These are phyloP conservation scores for Alternaria sp. DNA, from an alignment of 2,329 filamentous ascomycete genomes.

Conservation along the genomic window DNA sequence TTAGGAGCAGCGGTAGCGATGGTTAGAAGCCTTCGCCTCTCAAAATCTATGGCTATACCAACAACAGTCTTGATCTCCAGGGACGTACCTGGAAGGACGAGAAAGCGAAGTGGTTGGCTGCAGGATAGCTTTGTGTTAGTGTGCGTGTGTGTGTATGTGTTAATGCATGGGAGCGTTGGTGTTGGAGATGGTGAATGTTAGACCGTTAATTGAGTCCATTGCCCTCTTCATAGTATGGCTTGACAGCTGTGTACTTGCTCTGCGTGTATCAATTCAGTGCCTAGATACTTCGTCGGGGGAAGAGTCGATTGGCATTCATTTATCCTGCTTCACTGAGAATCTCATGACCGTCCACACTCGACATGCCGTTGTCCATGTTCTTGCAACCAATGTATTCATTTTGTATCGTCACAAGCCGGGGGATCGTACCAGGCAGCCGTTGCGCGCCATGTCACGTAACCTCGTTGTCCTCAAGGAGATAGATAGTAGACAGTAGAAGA, in stretches of 20 bases:
- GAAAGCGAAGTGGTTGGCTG: neutral
- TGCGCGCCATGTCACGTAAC: conserved; percentile 36
- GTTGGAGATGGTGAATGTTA: conserved; percentile 7
- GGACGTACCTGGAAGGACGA: neutral
- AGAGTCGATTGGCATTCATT: conserved; percentile 4
- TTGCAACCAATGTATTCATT: conserved; percentile 50
- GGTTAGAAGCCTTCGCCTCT: conserved; percentile 58
- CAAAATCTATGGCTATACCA: conserved; percentile 19
- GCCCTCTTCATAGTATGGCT: neutral
- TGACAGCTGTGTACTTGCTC: neutral
- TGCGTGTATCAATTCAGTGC: neutral
- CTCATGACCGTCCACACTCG: neutral
- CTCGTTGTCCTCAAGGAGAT: conserved; percentile 29
- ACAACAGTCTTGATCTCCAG: conserved; percentile 1
- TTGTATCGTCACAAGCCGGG: conserved; percentile 48
- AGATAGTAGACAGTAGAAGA: conserved; percentile 26
- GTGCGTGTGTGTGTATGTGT: neutral
- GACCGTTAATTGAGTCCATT: neutral
- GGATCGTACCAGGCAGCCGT: conserved; percentile 36
- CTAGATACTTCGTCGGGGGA: neutral
- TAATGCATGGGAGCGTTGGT: conserved; percentile 23
- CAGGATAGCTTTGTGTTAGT: neutral
- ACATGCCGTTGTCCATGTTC: conserved; percentile 15
- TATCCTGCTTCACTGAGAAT: neutral
- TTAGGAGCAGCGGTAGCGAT: conserved; percentile 91